Conservation (phyloP, 2,329 filamentous ascomycete species). For the Mariannaea elegans region DNA sequence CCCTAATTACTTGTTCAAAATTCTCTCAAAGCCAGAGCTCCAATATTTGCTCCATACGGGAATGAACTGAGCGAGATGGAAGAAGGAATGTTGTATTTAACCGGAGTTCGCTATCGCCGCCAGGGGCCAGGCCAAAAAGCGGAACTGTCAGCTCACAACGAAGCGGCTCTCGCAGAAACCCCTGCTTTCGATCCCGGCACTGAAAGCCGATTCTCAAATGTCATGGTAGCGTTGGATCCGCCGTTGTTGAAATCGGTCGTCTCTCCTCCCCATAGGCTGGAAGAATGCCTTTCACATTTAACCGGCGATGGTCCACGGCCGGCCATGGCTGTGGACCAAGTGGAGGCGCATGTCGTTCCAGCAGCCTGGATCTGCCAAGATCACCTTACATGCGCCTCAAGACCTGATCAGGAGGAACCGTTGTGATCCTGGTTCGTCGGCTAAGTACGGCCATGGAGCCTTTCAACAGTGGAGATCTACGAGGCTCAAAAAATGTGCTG, state of each 20-base stretch:
- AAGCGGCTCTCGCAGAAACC: too few species aligned
- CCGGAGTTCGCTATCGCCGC: too few species aligned
- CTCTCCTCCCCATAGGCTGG: too few species aligned
- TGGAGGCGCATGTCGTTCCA: not conserved
- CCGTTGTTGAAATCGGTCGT: too few species aligned
- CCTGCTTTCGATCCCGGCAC: too few species aligned
- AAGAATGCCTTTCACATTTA: not conserved
- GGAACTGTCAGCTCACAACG: not conserved
- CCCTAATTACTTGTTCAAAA: too few species aligned
- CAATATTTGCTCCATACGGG: too few species aligned
- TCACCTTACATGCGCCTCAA: not conserved
- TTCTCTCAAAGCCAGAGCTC: too few species aligned
- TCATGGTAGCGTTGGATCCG: too few species aligned
- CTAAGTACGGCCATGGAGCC: not conserved
- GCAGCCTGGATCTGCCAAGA: not conserved
- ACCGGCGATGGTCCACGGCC: not conserved
- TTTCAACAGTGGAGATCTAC: not conserved
- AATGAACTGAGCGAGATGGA: too few species aligned
- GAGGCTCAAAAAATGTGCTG: constrained; percentile 11
- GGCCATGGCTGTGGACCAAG: not conserved
- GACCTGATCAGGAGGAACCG: not conserved
- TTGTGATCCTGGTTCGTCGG: not conserved
- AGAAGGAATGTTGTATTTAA: not conserved
- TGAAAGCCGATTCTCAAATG: too few species aligned
- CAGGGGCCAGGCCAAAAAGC: not conserved